phyloP scores from a whole-genome alignment of 179 eudicot species.

The Drosera spatulata region DNA sequence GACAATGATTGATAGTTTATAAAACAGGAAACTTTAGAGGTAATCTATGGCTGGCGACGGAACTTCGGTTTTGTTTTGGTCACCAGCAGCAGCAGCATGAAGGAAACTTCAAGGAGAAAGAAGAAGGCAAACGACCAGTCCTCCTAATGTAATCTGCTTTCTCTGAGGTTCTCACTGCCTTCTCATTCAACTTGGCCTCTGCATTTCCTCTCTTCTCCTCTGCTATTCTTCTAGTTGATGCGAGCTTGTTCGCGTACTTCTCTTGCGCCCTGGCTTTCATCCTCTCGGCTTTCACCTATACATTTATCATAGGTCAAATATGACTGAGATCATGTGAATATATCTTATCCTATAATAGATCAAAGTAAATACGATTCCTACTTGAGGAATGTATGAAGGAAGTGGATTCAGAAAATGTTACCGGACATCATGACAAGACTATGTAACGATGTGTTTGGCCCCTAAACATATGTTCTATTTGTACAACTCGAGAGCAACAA shows the following conservation, averaged over 20 bases:
- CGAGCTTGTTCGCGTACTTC: conserved; percentile 66
- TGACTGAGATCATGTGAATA: neutral
- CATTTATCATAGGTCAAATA: neutral
- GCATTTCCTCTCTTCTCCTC: conserved; percentile 90
- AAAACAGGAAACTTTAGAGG: too few species aligned
- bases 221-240: conserved; percentile 74
- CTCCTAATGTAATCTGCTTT: conserved; percentile 86
- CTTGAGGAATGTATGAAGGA: too few species aligned
- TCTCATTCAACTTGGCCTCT: conserved; percentile 70
- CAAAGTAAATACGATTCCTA: too few species aligned
- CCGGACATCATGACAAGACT: too few species aligned
- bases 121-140: conserved; percentile 83
- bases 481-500: too few species aligned
- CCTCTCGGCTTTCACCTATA: conserved; percentile 74
- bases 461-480: too few species aligned
- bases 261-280: conserved; percentile 84
- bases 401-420: too few species aligned
- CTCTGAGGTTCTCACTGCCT: conserved; percentile 81
- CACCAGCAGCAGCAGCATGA: conserved; percentile 61
- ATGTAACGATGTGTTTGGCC: too few species aligned
- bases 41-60: too few species aligned
- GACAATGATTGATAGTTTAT: too few species aligned
- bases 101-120: conserved; percentile 75
- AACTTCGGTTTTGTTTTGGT: neutral
- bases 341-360: too few species aligned